Percentiles rank a stretch among this genome's conserved stretches.
Evolutionary conservation across 2,329 filamentous ascomycete genomes (phyloP).

Genomic region (Macrophomina pseudophaseolina): DNA sequence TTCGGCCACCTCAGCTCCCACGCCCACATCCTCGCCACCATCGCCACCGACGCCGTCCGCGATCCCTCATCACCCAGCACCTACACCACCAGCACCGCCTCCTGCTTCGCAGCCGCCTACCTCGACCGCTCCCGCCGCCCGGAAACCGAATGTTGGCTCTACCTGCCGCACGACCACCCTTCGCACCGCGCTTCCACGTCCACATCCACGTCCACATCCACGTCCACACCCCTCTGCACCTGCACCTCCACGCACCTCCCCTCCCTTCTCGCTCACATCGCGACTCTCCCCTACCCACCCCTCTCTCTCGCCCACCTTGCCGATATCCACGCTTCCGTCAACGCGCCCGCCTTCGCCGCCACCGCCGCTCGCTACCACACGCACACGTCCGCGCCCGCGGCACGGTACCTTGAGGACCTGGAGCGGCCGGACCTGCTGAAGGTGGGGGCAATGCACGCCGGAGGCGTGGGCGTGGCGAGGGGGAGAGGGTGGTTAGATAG

Average conservation of each 20-base stretch:
- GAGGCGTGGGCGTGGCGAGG: constrained; percentile 34
- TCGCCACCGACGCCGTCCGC: constrained; percentile 28
- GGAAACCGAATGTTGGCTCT: constrained; percentile 70
- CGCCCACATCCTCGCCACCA: constrained; percentile 43
- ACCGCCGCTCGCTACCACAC: not conserved
- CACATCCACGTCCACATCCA: not conserved
- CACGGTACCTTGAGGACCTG: constrained; percentile 38
- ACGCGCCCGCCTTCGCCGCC: not conserved
- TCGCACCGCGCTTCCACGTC: not conserved
- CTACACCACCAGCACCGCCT: not conserved
- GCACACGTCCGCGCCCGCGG: constrained; percentile 19
- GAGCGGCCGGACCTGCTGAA: constrained; percentile 47
- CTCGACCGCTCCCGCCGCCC: constrained; percentile 65
- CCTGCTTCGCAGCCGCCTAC: constrained; percentile 63
- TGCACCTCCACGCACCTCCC: constrained; percentile 31
- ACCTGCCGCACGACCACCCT: constrained; percentile 35
- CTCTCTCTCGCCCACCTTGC: not conserved
- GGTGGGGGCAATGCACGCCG: constrained; percentile 50
- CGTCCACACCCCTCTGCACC: not conserved
- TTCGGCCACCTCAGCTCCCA: constrained; percentile 54
- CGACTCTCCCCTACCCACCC: not conserved
- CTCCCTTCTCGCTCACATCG: constrained; percentile 20
- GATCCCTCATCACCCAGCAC: too few relatives aligned
- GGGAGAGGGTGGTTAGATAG: constrained; percentile 34
- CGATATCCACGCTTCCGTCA: constrained; percentile 8